Conservation (phyloP, 768 basidiomycete species). For the Podaxis rugospora region DNA sequence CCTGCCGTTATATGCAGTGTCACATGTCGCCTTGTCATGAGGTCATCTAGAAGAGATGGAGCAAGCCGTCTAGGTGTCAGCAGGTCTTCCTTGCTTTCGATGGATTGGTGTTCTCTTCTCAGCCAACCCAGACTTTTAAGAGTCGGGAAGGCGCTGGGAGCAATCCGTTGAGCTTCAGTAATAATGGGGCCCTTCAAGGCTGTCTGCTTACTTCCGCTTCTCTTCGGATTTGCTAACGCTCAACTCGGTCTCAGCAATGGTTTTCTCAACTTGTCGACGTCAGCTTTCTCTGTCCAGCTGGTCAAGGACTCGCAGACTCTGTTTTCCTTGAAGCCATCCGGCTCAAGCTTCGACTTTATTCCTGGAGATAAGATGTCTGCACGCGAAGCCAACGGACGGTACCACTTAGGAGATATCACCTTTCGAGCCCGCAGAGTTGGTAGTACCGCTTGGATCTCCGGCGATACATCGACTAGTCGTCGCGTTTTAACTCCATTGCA, state of each 20-base stretch:
- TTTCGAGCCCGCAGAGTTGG: constrained; percentile 45
- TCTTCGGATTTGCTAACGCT: constrained; percentile 1
- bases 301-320: constrained; percentile 55
- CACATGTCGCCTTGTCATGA: constrained; percentile 9
- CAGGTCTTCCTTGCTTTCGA: background rate
- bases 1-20: background rate
- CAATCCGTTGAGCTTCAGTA: background rate
- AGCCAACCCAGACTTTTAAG: background rate
- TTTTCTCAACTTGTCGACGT: constrained; percentile 40
- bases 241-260: constrained; percentile 42
- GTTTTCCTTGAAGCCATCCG: constrained; percentile 43
- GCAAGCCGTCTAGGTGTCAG: constrained; percentile 1
- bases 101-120: background rate
- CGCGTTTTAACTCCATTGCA: constrained; percentile 31
- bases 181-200: constrained; percentile 1
- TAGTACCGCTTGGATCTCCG: constrained; percentile 39
- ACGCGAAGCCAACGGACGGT: constrained; percentile 42
- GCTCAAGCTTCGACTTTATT: constrained; percentile 44
- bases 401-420: constrained; percentile 54
- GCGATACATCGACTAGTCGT: constrained; percentile 40
- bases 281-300: constrained; percentile 39
- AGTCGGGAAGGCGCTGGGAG: background rate
- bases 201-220: background rate
- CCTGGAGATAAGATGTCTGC: constrained; percentile 46
- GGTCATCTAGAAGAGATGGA: background rate